Evolutionary conservation across 441 rosid species (phyloP).

Genomic region (Pelargonium cotyledonis): DNA sequence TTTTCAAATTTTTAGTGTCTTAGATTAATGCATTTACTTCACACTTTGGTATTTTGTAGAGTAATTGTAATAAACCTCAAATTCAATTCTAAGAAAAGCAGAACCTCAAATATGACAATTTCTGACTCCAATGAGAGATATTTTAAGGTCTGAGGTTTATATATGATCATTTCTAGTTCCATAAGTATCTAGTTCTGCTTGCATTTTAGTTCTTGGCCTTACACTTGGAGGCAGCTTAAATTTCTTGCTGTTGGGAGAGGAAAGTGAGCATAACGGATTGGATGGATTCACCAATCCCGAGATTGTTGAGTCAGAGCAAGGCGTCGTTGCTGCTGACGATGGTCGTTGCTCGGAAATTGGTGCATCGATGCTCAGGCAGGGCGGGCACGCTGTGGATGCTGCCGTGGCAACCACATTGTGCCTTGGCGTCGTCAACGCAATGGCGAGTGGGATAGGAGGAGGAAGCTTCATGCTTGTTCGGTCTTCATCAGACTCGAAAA

Average conservation of each 20-base stretch:
- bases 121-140: too few relatives aligned
- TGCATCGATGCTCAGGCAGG: constrained; percentile 57
- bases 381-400: constrained; percentile 80
- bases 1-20: too few relatives aligned
- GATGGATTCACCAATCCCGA: constrained; percentile 26
- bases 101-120: too few relatives aligned
- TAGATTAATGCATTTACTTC: too few relatives aligned
- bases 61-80: too few relatives aligned
- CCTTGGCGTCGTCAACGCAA: constrained; percentile 65
- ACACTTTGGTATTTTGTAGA: too few relatives aligned
- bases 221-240: constrained; percentile 28
- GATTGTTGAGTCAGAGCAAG: constrained; percentile 58
- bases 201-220: constrained; percentile 36
- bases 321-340: constrained; percentile 91
- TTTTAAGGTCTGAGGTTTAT: too few relatives aligned
- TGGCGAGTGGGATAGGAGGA: constrained; percentile 59
- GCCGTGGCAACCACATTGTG: constrained; percentile 65
- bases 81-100: too few relatives aligned
- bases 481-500: constrained; percentile 40
- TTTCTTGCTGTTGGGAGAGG: constrained; percentile 24
- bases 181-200: not conserved
- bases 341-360: constrained; percentile 75
- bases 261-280: constrained; percentile 17
- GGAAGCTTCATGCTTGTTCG: constrained; percentile 40
- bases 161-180: too few relatives aligned